phyloP scores from a whole-genome alignment of 2,329 filamentous ascomycete genomes.

The Sordariomycetes sp. region DNA sequence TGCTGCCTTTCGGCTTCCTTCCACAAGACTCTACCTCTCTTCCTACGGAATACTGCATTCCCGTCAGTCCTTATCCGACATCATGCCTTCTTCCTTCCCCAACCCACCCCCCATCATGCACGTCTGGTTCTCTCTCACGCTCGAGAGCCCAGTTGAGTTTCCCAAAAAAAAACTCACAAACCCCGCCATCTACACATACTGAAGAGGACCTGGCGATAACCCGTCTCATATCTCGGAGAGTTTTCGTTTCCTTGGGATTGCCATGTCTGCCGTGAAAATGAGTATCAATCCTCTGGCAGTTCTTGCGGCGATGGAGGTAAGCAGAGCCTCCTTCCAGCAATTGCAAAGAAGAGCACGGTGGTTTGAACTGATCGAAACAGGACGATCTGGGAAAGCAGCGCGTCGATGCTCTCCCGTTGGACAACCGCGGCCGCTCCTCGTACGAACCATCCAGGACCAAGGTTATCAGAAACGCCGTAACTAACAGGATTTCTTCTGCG shows the following conservation, averaged over 20 bases:
- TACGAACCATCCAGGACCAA: background rate
- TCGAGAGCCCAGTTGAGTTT: background rate
- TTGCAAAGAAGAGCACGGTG: background rate
- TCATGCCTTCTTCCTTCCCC: background rate
- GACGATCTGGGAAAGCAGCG: conserved; percentile 15
- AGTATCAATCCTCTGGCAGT: conserved; percentile 42
- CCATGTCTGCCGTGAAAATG: conserved; percentile 11
- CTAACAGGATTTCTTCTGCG: background rate
- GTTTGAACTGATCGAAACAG: conserved; percentile 8
- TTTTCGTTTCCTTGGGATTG: background rate
- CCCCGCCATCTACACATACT: background rate
- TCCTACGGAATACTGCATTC: no score
- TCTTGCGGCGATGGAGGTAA: conserved; percentile 4
- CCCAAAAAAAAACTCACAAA: background rate
- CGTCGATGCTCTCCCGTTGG: conserved; percentile 11
- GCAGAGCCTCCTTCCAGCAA: background rate
- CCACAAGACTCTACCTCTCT: no score
- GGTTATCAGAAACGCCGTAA: background rate
- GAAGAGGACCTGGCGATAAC: no score
- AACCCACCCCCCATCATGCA: background rate
- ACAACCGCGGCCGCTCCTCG: conserved; percentile 7
- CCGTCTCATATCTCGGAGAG: background rate
- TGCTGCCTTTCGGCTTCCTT: background rate
- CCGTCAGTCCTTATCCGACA: no score
- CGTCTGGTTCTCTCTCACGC: background rate